Evolutionary conservation across 371 early-diverging fungal genomes (phyloP).

Genomic region (Mucor irregularis): DNA sequence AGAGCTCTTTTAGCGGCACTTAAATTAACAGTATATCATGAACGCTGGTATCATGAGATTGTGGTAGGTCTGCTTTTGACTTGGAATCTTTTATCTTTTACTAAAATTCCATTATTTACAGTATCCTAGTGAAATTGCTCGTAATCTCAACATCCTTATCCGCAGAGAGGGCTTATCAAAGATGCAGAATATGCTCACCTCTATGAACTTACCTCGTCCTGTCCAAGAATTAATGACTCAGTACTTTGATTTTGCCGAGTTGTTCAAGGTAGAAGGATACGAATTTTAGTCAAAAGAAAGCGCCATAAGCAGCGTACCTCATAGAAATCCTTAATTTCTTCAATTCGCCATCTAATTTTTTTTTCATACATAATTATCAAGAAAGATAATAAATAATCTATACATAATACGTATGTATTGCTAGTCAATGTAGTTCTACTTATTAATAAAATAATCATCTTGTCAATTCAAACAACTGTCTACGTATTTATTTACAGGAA

Average conservation of each 20-base stretch:
- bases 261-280: slow-evolving; percentile 82
- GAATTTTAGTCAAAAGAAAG: slow-evolving; percentile 48
- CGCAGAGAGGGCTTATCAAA: slow-evolving; percentile 86
- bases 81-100: neutral
- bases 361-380: neutral
- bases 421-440: too few relatives aligned
- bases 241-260: slow-evolving; percentile 81
- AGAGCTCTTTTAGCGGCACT: slow-evolving; percentile 79
- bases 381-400: neutral
- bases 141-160: slow-evolving; percentile 80
- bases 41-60: slow-evolving; percentile 78
- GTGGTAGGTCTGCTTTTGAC: too few relatives aligned
- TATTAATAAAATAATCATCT: too few relatives aligned
- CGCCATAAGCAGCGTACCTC: too few relatives aligned
- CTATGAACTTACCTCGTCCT: slow-evolving; percentile 82
- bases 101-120: slow-evolving; percentile 16
- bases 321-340: too few relatives aligned
- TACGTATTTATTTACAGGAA: slow-evolving; percentile 6
- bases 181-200: slow-evolving; percentile 84
- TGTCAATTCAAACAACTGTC: neutral
- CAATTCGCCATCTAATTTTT: too few relatives aligned
- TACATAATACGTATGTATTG: too few relatives aligned
- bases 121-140: slow-evolving; percentile 89
- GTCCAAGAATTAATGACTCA: slow-evolving; percentile 77
- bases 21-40: slow-evolving; percentile 78